Evolutionary conservation across 805 yeast species (phyloP), one percentile per base, ranked within the genome.

Genomic region (Priceomyces fermenticarens): DNA sequence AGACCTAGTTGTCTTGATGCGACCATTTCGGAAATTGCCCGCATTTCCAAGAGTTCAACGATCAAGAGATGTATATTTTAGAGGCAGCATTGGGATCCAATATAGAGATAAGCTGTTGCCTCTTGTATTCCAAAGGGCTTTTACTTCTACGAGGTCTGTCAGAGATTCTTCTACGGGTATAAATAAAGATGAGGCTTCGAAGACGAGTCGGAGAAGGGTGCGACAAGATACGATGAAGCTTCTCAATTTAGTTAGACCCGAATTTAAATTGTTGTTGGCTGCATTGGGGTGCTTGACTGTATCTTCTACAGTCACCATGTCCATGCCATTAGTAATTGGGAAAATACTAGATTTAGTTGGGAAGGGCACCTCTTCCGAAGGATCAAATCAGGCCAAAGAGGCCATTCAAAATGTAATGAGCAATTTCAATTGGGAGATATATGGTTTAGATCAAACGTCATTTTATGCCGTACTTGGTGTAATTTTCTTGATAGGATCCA

Each of bases 291-390:
- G 87, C 42, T 70, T 91, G 26, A 63, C 81, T 4, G 55, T 83
- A 4, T 80, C 96, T 0, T 85, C 96, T 2, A 78, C 88, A 1
- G 84, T 88, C 4, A 76, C 89, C 20, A 84, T 91, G 87, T 63
- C 83, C 10, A 70, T 91, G 32, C 98, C 98, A 6, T 67, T 83
- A 34, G 72, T 88, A 16, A 85, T 91, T 42, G 98, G 98, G 26
- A 85, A 85, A 53, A 81, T 90, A 36, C 75, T 91, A 14, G 98
- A 90, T 59, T 75, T 82, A 2, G 81, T 85, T 3, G 35, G 35
- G 9, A 75, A 65, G 38, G 65, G 61, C 13, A 11, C 26, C 6
- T 15, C 9, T 8, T n/a, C 75, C 8, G 25, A 8, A 20, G 25
- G 25, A 8, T 20, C 25, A 20, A 20, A 20, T 20, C 25, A 8